Conservation (phyloP, 1,139 yeast genomes). For the Yamadazyma friedrichii region DNA sequence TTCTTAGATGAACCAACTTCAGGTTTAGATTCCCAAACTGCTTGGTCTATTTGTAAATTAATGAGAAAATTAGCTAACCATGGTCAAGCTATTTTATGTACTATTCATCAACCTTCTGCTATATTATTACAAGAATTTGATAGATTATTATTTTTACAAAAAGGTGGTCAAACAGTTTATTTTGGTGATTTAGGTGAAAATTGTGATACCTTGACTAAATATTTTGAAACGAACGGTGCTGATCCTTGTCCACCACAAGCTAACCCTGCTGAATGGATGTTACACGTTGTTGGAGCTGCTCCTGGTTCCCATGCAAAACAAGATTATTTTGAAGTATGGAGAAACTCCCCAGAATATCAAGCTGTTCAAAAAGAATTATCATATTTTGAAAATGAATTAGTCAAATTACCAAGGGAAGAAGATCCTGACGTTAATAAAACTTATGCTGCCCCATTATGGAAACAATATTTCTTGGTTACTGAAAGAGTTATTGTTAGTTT, state of each 20-base stretch:
- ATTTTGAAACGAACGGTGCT: slow-evolving; percentile 70
- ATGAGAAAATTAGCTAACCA: slow-evolving; percentile 73
- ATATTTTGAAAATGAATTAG: slow-evolving; percentile 44
- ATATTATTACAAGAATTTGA: slow-evolving; percentile 73
- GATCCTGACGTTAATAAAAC: slow-evolving; percentile 31
- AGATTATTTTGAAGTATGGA: slow-evolving; percentile 69
- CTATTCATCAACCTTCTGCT: slow-evolving; percentile 83
- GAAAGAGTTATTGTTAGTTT: slow-evolving; percentile 59
- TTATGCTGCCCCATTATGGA: slow-evolving; percentile 46
- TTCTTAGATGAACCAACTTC: slow-evolving; percentile 92
- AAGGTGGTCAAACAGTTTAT: slow-evolving; percentile 77
- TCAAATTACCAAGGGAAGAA: slow-evolving; percentile 33
- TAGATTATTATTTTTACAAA: slow-evolving; percentile 65
- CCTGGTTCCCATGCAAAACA: slow-evolving; percentile 69
- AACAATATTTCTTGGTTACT: slow-evolving; percentile 54
- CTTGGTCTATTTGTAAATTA: slow-evolving; percentile 80
- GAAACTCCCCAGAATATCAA: slow-evolving; percentile 51
- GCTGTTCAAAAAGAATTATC: slow-evolving; percentile 42
- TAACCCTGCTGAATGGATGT: slow-evolving; percentile 85
- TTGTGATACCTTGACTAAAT: slow-evolving; percentile 59
- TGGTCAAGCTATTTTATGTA: slow-evolving; percentile 81
- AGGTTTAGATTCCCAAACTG: slow-evolving; percentile 90
- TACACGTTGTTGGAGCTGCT: slow-evolving; percentile 77
- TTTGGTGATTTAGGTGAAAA: slow-evolving; percentile 76
- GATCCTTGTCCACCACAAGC: slow-evolving; percentile 64